Conservation (phyloP, 352 stramenopile genomes). For the Phytopythium montanum region DNA sequence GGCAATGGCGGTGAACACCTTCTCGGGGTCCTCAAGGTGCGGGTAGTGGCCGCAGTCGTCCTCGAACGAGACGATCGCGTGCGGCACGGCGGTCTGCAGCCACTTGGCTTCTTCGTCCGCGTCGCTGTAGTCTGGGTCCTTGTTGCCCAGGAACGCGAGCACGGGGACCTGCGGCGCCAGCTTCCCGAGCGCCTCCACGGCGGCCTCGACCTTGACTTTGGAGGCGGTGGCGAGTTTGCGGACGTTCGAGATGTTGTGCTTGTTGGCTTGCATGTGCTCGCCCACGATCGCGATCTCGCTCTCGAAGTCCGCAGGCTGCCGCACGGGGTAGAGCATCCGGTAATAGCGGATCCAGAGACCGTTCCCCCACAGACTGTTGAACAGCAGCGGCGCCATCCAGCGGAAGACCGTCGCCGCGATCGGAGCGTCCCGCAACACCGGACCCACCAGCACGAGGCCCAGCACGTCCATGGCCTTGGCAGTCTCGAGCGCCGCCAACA, state of each 20-base stretch:
- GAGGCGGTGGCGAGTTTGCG: constrained; percentile 18
- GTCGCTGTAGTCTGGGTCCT: constrained; percentile 33
- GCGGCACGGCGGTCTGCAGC: constrained; percentile 22
- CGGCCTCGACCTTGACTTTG: constrained; percentile 18
- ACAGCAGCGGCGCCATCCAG: constrained; percentile 28
- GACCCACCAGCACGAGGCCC: constrained; percentile 26
- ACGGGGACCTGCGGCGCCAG: constrained; percentile 9
- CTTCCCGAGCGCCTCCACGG: constrained; percentile 13
- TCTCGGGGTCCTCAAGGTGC: constrained; percentile 24
- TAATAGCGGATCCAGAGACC: constrained; percentile 34
- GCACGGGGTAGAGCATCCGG: constrained; percentile 27
- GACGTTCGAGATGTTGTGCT: constrained; percentile 23
- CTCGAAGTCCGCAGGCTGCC: constrained; percentile 21
- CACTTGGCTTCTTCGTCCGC: constrained; percentile 27
- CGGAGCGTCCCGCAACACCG: constrained; percentile 26
- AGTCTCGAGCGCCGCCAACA: constrained; percentile 15
- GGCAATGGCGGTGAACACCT: constrained; percentile 16
- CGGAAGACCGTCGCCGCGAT: constrained; percentile 19
- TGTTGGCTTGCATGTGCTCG: constrained; percentile 14
- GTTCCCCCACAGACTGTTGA: constrained; percentile 24
- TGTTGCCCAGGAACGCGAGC: constrained; percentile 30
- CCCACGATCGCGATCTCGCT: constrained; percentile 20
- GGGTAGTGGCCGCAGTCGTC: constrained; percentile 31
- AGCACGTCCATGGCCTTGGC: constrained; percentile 3
- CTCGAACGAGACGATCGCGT: constrained; percentile 14